phyloP scores from a whole-genome alignment of 148 eudicot genomes.

The Diospyros lotus region DNA sequence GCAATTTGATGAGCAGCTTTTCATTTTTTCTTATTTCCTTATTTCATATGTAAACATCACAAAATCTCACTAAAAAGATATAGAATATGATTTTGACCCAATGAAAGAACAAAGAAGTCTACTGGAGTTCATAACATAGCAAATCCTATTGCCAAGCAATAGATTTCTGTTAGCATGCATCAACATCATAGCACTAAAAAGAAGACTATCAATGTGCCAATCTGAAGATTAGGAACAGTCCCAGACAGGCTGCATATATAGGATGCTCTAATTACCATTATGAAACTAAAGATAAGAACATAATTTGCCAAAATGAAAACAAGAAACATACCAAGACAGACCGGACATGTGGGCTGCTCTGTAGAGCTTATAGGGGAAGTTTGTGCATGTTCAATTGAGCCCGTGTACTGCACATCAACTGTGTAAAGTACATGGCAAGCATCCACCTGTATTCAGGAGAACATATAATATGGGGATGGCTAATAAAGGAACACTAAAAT shows the following conservation, averaged over 20 bases:
- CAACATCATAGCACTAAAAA: not conserved
- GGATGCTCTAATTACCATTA: slow-evolving; percentile 47
- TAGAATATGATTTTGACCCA: too few relatives aligned
- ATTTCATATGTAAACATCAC: not conserved
- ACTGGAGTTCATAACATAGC: not conserved
- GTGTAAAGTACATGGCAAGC: slow-evolving; percentile 67
- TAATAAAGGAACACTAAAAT: not conserved
- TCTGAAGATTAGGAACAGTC: slow-evolving; percentile 29
- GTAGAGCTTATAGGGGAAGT: slow-evolving; percentile 54
- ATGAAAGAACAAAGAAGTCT: not conserved
- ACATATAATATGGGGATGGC: not conserved
- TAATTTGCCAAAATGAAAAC: not conserved
- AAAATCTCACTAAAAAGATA: not conserved
- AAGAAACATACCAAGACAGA: slow-evolving; percentile 69
- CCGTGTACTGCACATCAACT: slow-evolving; percentile 84
- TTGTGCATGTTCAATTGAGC: slow-evolving; percentile 72
- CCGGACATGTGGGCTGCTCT: slow-evolving; percentile 89
- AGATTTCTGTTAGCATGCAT: not conserved
- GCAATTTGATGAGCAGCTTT: not conserved
- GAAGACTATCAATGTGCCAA: not conserved
- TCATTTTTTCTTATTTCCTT: not conserved
- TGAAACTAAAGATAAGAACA: not conserved
- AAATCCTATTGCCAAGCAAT: not conserved
- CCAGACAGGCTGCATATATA: slow-evolving; percentile 86
- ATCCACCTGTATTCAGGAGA: slow-evolving; percentile 52